Evolutionary conservation across 345 rosid genomes (phyloP), one percentile per base, ranked within the genome.

Genomic region (Gossypium bickii): DNA sequence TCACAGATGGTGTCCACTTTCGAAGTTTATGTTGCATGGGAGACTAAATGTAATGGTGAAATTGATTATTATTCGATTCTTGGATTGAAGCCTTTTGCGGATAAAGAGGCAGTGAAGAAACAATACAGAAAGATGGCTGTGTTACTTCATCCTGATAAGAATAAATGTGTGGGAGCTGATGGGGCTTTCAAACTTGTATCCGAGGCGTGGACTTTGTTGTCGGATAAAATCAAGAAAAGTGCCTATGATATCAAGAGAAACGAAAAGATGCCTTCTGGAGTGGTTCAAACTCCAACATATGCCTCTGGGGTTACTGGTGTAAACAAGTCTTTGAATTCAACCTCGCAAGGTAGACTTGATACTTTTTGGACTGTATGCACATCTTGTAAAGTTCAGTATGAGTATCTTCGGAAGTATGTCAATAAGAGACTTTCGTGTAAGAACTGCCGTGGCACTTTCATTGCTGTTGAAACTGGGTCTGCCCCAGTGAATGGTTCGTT

Each of bases 331-430:
- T 83, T 90, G 66, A 85, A 81, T 80, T 70, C 97, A 13, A 67
- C 76, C 25, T 62, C 91, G 57, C 90, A 83, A 67, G 81, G 82
- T 52, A 86, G 93, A 45, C 90, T 89, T 66, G 99, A 93, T 83
- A 95, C 94, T 69, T 95, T 95, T 83, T 95, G 98, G 94, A 95
- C 99, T 59, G 97, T 95, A 53, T 95, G 99, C 80, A 93, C 99
- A 7, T 90, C 98, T 74, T 95, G 98, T 86, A 95, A 91, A 83
- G 94, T 93, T 80, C 99, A 95, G 86, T 95, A 95, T 56, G 98
- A 95, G 85, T 95, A 95, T 80, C 87, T 95, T 15, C 84, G 98
- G 68, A 95, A 95, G 92, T 95, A 95, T 68, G 93, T 93, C 81
- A 95, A 95, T 67, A 90, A 90, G 87, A 86, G 90, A 80, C 97